These are phyloP conservation scores for Polyporus tsugae DNA, from an alignment of 1,284 basidiomycete species.

Conservation along the genomic window DNA sequence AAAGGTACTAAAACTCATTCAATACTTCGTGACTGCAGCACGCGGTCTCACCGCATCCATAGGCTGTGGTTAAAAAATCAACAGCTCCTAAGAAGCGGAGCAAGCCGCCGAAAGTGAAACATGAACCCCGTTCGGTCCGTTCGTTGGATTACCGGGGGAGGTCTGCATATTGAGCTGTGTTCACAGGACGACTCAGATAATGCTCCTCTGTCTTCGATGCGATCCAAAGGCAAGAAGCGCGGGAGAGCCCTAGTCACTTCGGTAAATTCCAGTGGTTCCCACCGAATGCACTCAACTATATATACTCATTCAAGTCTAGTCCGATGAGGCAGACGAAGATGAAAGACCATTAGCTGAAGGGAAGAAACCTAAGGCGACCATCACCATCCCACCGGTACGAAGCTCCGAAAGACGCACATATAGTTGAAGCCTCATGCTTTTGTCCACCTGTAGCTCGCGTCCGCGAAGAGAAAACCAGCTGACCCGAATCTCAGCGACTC, in stretches of 20 bases:
- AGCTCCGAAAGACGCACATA: conserved; percentile 1
- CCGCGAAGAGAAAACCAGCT: background rate
- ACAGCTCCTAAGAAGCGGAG: conserved; percentile 19
- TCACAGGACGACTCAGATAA: conserved; percentile 19
- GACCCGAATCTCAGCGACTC: conserved; percentile 18
- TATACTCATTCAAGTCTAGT: conserved; percentile 5
- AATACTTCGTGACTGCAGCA: background rate
- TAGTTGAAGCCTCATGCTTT: background rate
- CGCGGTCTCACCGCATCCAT: background rate
- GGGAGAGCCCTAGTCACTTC: background rate
- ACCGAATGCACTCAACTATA: background rate
- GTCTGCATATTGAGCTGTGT: background rate
- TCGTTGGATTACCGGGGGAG: background rate
- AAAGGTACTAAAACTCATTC: conserved; percentile 8
- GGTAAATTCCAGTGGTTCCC: conserved; percentile 9
- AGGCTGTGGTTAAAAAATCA: conserved; percentile 8
- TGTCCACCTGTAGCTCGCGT: background rate
- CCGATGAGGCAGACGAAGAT: conserved; percentile 22
- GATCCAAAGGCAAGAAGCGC: conserved; percentile 26
- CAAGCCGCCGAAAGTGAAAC: conserved; percentile 10
- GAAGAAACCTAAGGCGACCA: conserved; percentile 15
- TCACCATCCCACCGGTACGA: background rate
- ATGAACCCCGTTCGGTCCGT: conserved; percentile 7
- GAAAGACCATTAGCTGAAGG: conserved; percentile 18
- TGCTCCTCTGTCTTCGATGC: conserved; percentile 14